Evolutionary conservation across 768 basidiomycete species (phyloP).

Genomic region (Auricularia heimuer): DNA sequence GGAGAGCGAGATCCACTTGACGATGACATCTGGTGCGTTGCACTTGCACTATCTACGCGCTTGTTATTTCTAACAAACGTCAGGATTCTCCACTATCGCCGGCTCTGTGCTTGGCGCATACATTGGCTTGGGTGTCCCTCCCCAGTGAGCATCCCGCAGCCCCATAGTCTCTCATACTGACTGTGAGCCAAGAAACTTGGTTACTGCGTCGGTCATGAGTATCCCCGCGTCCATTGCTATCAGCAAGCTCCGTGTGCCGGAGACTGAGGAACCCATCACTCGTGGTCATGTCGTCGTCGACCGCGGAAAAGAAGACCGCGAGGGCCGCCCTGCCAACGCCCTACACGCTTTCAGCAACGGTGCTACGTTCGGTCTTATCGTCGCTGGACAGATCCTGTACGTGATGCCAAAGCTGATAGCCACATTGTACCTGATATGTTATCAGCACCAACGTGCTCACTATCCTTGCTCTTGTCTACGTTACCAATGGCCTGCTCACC

Average conservation of each 20-base stretch:
- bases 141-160: constrained; percentile 34
- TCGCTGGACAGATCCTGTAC: constrained; percentile 81
- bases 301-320: constrained; percentile 51
- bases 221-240: constrained; percentile 93
- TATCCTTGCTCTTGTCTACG: constrained; percentile 70
- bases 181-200: constrained; percentile 36
- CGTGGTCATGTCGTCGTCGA: constrained; percentile 73
- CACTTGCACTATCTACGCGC: not conserved
- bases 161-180: not conserved
- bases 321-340: constrained; percentile 57
- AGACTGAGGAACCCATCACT: constrained; percentile 77
- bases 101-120: constrained; percentile 85
- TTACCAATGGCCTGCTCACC: constrained; percentile 75
- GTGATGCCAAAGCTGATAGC: constrained; percentile 14
- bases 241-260: constrained; percentile 78
- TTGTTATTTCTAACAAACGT: not conserved
- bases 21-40: constrained; percentile 69
- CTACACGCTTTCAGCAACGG: constrained; percentile 85
- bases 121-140: constrained; percentile 36
- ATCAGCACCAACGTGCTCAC: constrained; percentile 73
- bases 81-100: constrained; percentile 82
- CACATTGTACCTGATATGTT: not conserved
- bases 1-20: constrained; percentile 72
- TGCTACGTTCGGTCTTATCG: constrained; percentile 73
- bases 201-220: constrained; percentile 89